phyloP scores from a whole-genome alignment of 768 basidiomycete species.

The Macrocybe gigantea region DNA sequence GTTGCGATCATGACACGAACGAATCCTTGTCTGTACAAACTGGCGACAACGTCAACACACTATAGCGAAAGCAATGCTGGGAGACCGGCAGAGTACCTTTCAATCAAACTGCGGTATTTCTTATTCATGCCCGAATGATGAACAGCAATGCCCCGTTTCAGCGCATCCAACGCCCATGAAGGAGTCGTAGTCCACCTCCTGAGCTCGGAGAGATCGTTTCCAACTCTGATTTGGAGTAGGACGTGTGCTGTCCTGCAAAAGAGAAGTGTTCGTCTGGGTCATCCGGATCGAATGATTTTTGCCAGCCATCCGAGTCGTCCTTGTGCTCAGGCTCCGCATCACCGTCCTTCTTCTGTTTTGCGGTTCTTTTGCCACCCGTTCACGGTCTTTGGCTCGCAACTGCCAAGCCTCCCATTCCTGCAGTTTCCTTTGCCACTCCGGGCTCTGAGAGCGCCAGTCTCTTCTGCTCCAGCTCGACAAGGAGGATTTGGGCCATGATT shows the following conservation, averaged over 20 bases:
- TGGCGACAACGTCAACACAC: slow-evolving; percentile 11
- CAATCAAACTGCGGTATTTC: slow-evolving; percentile 49
- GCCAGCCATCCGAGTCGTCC: slow-evolving; percentile 32
- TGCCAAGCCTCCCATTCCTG: slow-evolving; percentile 47
- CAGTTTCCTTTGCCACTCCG: slow-evolving; percentile 46
- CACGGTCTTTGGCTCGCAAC: slow-evolving; percentile 38
- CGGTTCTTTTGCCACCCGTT: slow-evolving; percentile 33
- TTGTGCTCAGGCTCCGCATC: slow-evolving; percentile 14
- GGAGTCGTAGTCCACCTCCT: slow-evolving; percentile 25
- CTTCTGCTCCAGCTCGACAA: slow-evolving; percentile 35
- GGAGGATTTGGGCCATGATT: slow-evolving; percentile 36
- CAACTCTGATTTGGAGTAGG: slow-evolving; percentile 43
- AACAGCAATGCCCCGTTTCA: slow-evolving; percentile 58
- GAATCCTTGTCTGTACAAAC: slow-evolving; percentile 57
- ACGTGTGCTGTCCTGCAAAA: slow-evolving; percentile 38
- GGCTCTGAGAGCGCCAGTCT: slow-evolving; percentile 39
- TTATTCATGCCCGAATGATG: slow-evolving; percentile 71
- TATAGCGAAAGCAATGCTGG: background rate
- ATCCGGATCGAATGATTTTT: slow-evolving; percentile 49
- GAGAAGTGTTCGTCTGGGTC: slow-evolving; percentile 57
- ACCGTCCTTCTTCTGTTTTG: slow-evolving; percentile 32
- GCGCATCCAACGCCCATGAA: slow-evolving; percentile 39
- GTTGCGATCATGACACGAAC: slow-evolving; percentile 65
- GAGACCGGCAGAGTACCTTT: slow-evolving; percentile 32
- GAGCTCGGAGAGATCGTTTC: slow-evolving; percentile 40